Conservation (phyloP, 2,329 filamentous ascomycete genomes). For the Tolypocladium nubicola region DNA sequence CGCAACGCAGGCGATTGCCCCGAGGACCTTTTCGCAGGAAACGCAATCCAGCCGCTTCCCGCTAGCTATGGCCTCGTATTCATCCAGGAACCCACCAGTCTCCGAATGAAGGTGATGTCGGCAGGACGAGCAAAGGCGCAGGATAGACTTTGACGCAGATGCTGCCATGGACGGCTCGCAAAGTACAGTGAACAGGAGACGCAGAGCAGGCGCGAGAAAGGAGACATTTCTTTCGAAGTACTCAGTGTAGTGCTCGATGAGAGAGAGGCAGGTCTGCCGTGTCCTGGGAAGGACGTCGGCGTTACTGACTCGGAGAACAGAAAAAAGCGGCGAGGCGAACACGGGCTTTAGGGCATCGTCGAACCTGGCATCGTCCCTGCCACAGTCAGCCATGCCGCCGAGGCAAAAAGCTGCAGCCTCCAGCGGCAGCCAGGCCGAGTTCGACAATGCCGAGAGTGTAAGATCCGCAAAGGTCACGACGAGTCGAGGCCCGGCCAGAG, state of each 20-base stretch:
- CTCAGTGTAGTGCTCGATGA: constrained; percentile 63
- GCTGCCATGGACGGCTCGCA: constrained; percentile 50
- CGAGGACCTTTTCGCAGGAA: constrained; percentile 63
- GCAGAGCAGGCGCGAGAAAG: constrained; percentile 59
- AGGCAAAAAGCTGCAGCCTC: constrained; percentile 55
- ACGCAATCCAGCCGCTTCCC: constrained; percentile 45
- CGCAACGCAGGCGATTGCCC: constrained; percentile 64
- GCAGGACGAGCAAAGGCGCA: constrained; percentile 65
- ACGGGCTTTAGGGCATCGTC: constrained; percentile 50
- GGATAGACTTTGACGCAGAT: constrained; percentile 66
- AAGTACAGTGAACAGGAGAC: constrained; percentile 63
- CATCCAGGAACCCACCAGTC: constrained; percentile 55
- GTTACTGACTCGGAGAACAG: constrained; percentile 38
- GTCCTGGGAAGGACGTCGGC: constrained; percentile 48
- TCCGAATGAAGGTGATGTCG: constrained; percentile 57
- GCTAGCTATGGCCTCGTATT: constrained; percentile 58
- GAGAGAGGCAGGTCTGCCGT: constrained; percentile 56
- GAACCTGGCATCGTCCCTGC: constrained; percentile 43
- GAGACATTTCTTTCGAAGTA: constrained; percentile 64
- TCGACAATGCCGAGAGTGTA: constrained; percentile 37
- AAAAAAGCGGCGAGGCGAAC: constrained; percentile 50
- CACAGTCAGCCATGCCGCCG: constrained; percentile 55
- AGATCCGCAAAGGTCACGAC: constrained; percentile 46
- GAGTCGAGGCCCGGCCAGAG: constrained; percentile 45
- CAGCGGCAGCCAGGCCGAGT: constrained; percentile 45